Conservation (phyloP, 2,329 filamentous ascomycete genomes). For the Botryotinia narcissicola region DNA sequence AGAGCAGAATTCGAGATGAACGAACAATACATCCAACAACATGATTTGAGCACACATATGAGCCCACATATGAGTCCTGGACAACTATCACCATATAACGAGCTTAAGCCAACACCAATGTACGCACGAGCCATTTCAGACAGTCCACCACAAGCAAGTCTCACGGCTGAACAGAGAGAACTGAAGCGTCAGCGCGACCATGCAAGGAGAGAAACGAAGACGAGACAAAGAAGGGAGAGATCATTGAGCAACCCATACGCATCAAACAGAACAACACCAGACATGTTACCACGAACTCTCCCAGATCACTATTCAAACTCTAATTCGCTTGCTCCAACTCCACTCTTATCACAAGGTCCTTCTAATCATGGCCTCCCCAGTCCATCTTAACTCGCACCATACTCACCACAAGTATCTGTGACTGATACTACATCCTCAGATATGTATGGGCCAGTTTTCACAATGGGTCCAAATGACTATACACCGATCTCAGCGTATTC, state of each 20-base stretch:
- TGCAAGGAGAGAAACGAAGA: slow-evolving; percentile 56
- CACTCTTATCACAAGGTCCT: slow-evolving; percentile 35
- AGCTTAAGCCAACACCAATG: slow-evolving; percentile 36
- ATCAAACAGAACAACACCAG: slow-evolving; percentile 36
- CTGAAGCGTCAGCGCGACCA: slow-evolving; percentile 60
- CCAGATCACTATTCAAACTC: slow-evolving; percentile 33
- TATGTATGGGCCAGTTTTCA: slow-evolving; percentile 37
- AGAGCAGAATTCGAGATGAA: slow-evolving; percentile 35
- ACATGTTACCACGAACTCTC: slow-evolving; percentile 36
- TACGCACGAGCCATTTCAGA: slow-evolving; percentile 45
- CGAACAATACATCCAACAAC: slow-evolving; percentile 35
- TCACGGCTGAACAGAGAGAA: slow-evolving; percentile 60
- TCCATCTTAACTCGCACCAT: slow-evolving; percentile 35
- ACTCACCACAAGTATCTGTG: slow-evolving; percentile 31
- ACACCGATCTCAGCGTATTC: slow-evolving; percentile 31
- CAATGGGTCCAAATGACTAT: slow-evolving; percentile 37
- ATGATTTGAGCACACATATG: slow-evolving; percentile 23
- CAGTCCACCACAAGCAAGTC: slow-evolving; percentile 54
- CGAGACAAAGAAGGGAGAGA: slow-evolving; percentile 49
- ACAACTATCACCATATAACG: slow-evolving; percentile 35
- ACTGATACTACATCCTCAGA: slow-evolving; percentile 31
- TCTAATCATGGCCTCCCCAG: slow-evolving; percentile 30
- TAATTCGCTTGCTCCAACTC: slow-evolving; percentile 35
- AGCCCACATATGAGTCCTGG: slow-evolving; percentile 31
- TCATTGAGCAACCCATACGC: slow-evolving; percentile 38